Percentiles rank a stretch among this genome's conserved stretches.
Evolutionary conservation across 345 rosid genomes (phyloP).

Genomic region (Clausena lansium): DNA sequence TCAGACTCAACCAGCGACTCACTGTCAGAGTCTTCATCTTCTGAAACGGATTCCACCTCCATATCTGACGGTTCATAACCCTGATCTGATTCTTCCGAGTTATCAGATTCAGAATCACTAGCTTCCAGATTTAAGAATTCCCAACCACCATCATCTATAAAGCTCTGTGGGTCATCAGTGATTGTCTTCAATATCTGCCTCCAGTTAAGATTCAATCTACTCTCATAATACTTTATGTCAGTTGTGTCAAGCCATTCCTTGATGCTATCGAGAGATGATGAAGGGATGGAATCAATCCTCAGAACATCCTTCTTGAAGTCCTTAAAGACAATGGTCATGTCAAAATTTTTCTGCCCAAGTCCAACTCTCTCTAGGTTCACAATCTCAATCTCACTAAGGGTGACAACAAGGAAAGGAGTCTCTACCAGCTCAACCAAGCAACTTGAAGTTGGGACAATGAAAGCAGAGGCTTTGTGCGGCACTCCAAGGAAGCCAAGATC

Average conservation of each 20-base stretch:
- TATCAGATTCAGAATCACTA: constrained; percentile 81
- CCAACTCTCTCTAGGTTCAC: constrained; percentile 95
- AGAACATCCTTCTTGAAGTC: constrained; percentile 91
- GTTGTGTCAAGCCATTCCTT: constrained; percentile 96
- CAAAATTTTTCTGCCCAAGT: constrained; percentile 90
- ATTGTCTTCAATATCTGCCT: constrained; percentile 84
- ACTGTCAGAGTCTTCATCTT: constrained; percentile 68
- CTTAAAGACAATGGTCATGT: constrained; percentile 87
- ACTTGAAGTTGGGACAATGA: constrained; percentile 85
- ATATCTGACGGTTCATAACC: constrained; percentile 87
- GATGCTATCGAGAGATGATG: constrained; percentile 77
- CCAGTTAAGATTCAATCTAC: constrained; percentile 93
- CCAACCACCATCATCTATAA: constrained; percentile 88
- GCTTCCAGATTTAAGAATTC: constrained; percentile 87
- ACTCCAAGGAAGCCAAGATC: constrained; percentile 97
- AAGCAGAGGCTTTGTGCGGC: constrained; percentile 71
- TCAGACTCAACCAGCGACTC: constrained; percentile 84
- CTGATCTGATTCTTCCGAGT: constrained; percentile 80
- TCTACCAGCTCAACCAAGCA: constrained; percentile 90
- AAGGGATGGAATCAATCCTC: constrained; percentile 77
- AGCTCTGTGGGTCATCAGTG: constrained; percentile 86
- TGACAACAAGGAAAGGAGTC: constrained; percentile 75
- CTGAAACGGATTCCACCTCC: constrained; percentile 79
- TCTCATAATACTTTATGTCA: constrained; percentile 88
- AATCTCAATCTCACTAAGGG: constrained; percentile 89